These are phyloP conservation scores for Tolypocladium guangdongense DNA, from an alignment of 2,329 filamentous ascomycete genomes.

Conservation along the genomic window DNA sequence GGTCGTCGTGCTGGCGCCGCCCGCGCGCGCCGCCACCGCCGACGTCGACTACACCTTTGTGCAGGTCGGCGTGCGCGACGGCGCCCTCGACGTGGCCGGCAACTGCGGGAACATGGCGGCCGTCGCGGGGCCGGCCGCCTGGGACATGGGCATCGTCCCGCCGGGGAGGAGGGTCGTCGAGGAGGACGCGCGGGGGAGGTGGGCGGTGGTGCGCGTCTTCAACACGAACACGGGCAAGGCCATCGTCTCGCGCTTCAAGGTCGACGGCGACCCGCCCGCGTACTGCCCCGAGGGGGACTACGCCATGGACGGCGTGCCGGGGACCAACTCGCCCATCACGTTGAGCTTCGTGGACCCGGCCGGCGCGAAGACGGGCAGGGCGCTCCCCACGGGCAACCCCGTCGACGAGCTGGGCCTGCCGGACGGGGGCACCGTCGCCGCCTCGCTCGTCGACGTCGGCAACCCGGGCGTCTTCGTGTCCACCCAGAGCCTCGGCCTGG, in stretches of 20 bases:
- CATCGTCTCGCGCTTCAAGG: slow-evolving; percentile 45
- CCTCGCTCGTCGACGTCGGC: slow-evolving; percentile 50
- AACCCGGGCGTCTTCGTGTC: slow-evolving; percentile 54
- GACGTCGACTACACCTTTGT: slow-evolving; percentile 65
- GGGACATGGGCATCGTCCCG: slow-evolving; percentile 19
- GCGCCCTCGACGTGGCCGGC: slow-evolving; percentile 51
- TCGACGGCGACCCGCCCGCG: slow-evolving; percentile 25
- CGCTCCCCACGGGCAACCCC: slow-evolving; percentile 37
- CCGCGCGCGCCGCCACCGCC: slow-evolving; percentile 29
- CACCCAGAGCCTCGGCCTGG: slow-evolving; percentile 37
- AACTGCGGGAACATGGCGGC: slow-evolving; percentile 70
- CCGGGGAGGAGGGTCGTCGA: slow-evolving; percentile 1
- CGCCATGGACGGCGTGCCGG: slow-evolving; percentile 52
- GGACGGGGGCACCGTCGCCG: slow-evolving; percentile 26
- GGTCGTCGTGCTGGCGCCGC: slow-evolving; percentile 52
- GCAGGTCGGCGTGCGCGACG: slow-evolving; percentile 52
- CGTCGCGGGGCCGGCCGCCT: slow-evolving; percentile 46
- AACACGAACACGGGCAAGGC: slow-evolving; percentile 65
- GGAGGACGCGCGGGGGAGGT: slow-evolving; percentile 12
- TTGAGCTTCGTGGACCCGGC: slow-evolving; percentile 52
- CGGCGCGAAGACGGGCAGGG: slow-evolving; percentile 50
- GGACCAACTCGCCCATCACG: slow-evolving; percentile 43
- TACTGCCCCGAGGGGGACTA: slow-evolving; percentile 36
- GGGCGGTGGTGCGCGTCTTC: slow-evolving; percentile 44
- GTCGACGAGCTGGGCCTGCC: slow-evolving; percentile 35